phyloP scores from a whole-genome alignment of 495 filamentous ascomycete species.

The Saxophila tyrrhenica region DNA sequence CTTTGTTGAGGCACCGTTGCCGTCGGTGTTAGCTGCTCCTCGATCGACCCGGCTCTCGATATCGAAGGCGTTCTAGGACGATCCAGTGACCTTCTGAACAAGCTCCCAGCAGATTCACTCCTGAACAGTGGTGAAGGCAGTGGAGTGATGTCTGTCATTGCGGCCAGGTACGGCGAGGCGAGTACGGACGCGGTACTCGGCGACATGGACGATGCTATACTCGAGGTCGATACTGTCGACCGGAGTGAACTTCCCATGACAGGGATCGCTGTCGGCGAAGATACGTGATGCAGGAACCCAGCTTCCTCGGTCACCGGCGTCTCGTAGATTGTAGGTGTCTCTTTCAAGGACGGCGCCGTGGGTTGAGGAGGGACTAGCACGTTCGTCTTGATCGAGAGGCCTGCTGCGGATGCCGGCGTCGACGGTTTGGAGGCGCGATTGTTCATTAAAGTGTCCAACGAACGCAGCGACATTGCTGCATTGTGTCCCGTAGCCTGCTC shows the following conservation, averaged over 20 bases:
- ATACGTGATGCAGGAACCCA: not conserved
- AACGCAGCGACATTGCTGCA: not conserved
- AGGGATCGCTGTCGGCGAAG: slow-evolving; percentile 12
- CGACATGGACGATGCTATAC: slow-evolving; percentile 41
- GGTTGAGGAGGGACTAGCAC: slow-evolving; percentile 1
- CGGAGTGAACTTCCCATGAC: slow-evolving; percentile 4
- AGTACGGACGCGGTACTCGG: slow-evolving; percentile 41
- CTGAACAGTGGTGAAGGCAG: slow-evolving; percentile 76
- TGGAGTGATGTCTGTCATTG: slow-evolving; percentile 84
- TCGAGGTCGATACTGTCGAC: slow-evolving; percentile 22
- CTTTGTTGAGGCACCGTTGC: not conserved
- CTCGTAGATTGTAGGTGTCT: slow-evolving; percentile 14
- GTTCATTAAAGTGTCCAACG: not conserved
- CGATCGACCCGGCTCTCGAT: slow-evolving; percentile 21
- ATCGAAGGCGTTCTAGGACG: slow-evolving; percentile 31
- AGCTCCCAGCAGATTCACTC: slow-evolving; percentile 51
- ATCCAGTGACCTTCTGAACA: slow-evolving; percentile 43
- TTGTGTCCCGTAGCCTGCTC: not conserved
- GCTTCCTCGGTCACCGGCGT: slow-evolving; percentile 10
- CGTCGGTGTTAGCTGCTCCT: slow-evolving; percentile 4
- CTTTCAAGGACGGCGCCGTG: not conserved
- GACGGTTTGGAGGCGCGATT: not conserved
- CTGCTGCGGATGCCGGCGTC: slow-evolving; percentile 21
- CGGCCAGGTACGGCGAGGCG: slow-evolving; percentile 63
- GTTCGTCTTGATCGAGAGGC: slow-evolving; percentile 23